Percentiles rank a stretch among this genome's conserved stretches.
These are phyloP conservation scores for Colletotrichum sp. DNA, from an alignment of 2,329 filamentous ascomycete genomes.

Conservation along the genomic window DNA sequence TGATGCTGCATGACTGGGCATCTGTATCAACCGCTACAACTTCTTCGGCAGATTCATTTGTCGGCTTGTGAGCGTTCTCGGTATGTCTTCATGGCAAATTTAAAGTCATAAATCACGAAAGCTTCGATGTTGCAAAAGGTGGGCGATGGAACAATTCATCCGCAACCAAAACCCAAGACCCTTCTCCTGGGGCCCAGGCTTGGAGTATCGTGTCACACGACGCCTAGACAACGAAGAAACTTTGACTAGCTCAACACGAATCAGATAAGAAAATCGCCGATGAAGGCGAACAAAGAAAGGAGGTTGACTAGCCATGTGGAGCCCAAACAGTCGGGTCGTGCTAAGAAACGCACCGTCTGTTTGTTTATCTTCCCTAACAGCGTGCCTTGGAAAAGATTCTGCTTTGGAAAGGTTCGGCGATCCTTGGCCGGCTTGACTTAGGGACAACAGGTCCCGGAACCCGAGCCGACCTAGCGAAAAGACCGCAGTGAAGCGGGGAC, in stretches of 20 bases:
- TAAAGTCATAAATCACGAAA: too few species aligned
- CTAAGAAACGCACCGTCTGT: not conserved
- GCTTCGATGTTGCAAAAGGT: too few species aligned
- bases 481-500: not conserved
- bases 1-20: not conserved
- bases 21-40: too few species aligned
- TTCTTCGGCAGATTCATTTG: too few species aligned
- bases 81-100: too few species aligned
- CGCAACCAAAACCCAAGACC: too few species aligned
- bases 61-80: rapidly evolving
- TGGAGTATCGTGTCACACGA: too few species aligned
- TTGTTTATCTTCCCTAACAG: not conserved
- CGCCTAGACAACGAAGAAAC: too few species aligned
- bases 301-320: not conserved
- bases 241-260: not conserved
- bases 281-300: not conserved
- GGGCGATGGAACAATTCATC: too few species aligned
- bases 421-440: not conserved
- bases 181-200: too few species aligned
- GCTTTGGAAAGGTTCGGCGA: not conserved
- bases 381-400: not conserved
- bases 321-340: not conserved
- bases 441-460: not conserved
- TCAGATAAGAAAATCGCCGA: not conserved
- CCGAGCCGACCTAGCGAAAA: not conserved